phyloP scores from a whole-genome alignment of 148 eudicot genomes.

The Camellia sinensis region DNA sequence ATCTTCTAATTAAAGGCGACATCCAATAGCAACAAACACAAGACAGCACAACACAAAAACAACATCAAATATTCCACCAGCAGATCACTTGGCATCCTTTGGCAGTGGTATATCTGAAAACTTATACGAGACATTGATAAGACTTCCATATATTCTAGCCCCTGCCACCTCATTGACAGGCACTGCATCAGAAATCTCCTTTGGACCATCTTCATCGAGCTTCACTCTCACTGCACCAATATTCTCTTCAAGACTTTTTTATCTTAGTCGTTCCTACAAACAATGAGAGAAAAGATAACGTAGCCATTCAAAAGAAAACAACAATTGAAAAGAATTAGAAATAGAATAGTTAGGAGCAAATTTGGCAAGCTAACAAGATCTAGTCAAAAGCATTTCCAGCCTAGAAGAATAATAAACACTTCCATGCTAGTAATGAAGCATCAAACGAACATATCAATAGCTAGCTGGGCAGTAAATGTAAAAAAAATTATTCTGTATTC shows the following conservation, averaged over 20 bases:
- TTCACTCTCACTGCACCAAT: conserved; percentile 20
- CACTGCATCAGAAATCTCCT: conserved; percentile 8
- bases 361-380: no score
- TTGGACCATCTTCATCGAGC: conserved; percentile 17
- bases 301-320: not conserved
- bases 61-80: not conserved
- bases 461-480: no score
- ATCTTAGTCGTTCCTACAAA: conserved; percentile 22
- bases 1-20: no score
- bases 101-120: not conserved
- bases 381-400: no score
- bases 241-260: conserved; percentile 26
- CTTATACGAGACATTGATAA: not conserved
- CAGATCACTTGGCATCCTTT: not conserved
- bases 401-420: no score
- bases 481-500: no score
- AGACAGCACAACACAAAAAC: no score
- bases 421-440: no score
- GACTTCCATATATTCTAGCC: not conserved
- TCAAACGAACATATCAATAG: no score
- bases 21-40: no score
- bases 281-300: not conserved
- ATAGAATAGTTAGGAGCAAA: not conserved
- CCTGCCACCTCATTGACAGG: conserved; percentile 12
- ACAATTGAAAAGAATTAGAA: not conserved